Base-by-base conservation (phyloP, 1,284 basidiomycete species). In the Naganishia sp. region DNA sequence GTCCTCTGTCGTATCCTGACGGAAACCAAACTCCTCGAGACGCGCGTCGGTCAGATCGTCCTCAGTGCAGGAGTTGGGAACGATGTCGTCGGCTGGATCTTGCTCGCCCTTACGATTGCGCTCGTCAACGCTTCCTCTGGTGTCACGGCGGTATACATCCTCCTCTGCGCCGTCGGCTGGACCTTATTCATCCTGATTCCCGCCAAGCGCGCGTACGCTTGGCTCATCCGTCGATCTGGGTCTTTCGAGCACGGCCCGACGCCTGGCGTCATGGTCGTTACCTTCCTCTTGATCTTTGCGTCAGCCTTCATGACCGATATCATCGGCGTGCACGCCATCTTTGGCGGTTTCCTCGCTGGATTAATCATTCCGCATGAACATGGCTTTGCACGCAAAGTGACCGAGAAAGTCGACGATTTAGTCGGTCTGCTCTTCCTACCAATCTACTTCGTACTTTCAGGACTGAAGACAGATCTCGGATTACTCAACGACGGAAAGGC, bases 11-110 rank as follows among this genome's bases (percentile, higher is more conserved):
- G 95, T 48, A 84, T 84, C 68, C 72, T 83, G 9, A 82, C 81
- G 16, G 82, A 84, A 64, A 82, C 82, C 49, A 83, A 84, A 79
- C 83, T 99, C 1, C 84, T 98, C 64, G 90, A 95, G 70, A 96
- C 93, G 7, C 90, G 88, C 0, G 94, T 99, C 50, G 96, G 95
- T 10, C 88, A 95, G 64, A 88, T 96, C 36, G 92, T 92, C 4
- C 86, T 99, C 4, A 90, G 90, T 1, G 95, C 95, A 0, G 94
- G 95, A 55, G 92, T 98, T 1, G 92, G 89, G 3, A 97, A 96
- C 79, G 94, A 88, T 70, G 83, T 88, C 52, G 83, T 88, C 64
- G 93, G 84, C 31, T 85, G 84, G 84, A 78, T 84, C 49, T 76
- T 85, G 33, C 80, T 86, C 44, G 94, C 94, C 0, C 82, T 98